Conservation (phyloP, 2,329 filamentous ascomycete species). For the Alternaria rosae region DNA sequence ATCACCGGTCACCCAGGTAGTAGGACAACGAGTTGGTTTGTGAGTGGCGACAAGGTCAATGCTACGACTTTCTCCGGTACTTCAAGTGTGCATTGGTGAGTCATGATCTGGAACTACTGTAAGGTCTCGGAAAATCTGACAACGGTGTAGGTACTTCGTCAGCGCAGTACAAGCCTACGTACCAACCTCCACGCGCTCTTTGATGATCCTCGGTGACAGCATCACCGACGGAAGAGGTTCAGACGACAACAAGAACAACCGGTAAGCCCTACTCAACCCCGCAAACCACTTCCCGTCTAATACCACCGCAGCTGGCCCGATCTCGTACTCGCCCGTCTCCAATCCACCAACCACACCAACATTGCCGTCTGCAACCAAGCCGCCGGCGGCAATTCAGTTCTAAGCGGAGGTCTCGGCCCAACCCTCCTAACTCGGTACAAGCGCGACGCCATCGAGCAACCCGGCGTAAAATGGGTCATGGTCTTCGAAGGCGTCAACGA, state of each 20-base stretch:
- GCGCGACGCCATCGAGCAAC: slow-evolving; percentile 67
- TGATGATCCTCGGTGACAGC: slow-evolving; percentile 68
- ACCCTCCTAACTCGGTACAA: slow-evolving; percentile 67
- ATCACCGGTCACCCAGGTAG: slow-evolving; percentile 72
- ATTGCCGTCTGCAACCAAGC: slow-evolving; percentile 70
- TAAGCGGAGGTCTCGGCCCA: slow-evolving; percentile 68
- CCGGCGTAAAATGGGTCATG: slow-evolving; percentile 67
- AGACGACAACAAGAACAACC: slow-evolving; percentile 22
- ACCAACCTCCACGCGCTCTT: slow-evolving; percentile 52
- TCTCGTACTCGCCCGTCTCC: slow-evolving; percentile 55
- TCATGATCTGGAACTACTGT: background rate
- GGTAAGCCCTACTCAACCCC: slow-evolving; percentile 43
- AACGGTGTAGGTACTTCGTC: slow-evolving; percentile 60
- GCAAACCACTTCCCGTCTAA: slow-evolving; percentile 23
- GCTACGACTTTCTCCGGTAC: slow-evolving; percentile 48
- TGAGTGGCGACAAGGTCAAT: slow-evolving; percentile 20
- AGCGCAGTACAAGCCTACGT: slow-evolving; percentile 64
- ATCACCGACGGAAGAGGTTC: slow-evolving; percentile 70
- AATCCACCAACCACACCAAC: slow-evolving; percentile 50
- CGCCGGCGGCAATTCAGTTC: slow-evolving; percentile 71
- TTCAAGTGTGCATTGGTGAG: slow-evolving; percentile 10
- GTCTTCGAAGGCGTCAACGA: slow-evolving; percentile 73
- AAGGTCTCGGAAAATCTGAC: background rate
- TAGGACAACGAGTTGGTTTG: slow-evolving; percentile 65
- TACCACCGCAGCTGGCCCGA: slow-evolving; percentile 47